Percentiles rank a stretch among this genome's conserved stretches.
phyloP scores from a whole-genome alignment of 305 asterid species.

The Fraxinus angustifolia region DNA sequence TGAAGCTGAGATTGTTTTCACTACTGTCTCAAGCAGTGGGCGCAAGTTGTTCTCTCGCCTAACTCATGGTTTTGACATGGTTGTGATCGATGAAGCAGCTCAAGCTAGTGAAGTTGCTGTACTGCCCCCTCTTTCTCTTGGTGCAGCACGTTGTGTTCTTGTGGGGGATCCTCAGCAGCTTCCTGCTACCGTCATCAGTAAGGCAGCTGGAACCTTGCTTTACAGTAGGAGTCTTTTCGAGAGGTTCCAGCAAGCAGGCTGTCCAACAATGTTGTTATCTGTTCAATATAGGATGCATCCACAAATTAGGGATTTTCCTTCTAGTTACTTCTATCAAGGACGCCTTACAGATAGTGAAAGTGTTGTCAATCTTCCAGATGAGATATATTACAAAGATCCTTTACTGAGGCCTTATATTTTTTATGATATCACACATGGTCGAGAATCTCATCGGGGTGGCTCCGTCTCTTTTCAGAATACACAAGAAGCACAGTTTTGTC shows the following conservation, averaged over 20 bases:
- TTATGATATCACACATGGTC: constrained; percentile 78
- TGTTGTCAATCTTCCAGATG: constrained; percentile 67
- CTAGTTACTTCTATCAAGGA: constrained; percentile 93
- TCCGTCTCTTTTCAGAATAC: constrained; percentile 90
- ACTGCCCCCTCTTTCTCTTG: constrained; percentile 96
- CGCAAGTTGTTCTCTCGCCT: constrained; percentile 94
- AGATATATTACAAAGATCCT: constrained; percentile 77
- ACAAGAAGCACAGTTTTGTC: constrained; percentile 91
- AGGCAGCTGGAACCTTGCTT: constrained; percentile 95
- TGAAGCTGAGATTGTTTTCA: constrained; percentile 96
- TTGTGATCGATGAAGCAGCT: constrained; percentile 99
- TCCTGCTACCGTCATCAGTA: constrained; percentile 98
- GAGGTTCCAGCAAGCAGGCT: constrained; percentile 98
- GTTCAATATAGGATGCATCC: constrained; percentile 99
- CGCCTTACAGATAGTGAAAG: constrained; percentile 97
- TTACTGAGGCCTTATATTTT: constrained; percentile 77
- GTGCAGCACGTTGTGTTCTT: constrained; percentile 98
- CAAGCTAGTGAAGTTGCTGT: constrained; percentile 98
- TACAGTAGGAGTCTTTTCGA: constrained; percentile 97
- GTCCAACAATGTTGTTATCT: constrained; percentile 95
- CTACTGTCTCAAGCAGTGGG: constrained; percentile 98
- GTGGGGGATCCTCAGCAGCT: constrained; percentile 99
- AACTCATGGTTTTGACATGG: constrained; percentile 99
- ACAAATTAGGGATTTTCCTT: constrained; percentile 91
- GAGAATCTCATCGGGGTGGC: constrained; percentile 97